Evolutionary conservation across 805 yeast species (phyloP).

Genomic region (Saturnispora serradocipensis): DNA sequence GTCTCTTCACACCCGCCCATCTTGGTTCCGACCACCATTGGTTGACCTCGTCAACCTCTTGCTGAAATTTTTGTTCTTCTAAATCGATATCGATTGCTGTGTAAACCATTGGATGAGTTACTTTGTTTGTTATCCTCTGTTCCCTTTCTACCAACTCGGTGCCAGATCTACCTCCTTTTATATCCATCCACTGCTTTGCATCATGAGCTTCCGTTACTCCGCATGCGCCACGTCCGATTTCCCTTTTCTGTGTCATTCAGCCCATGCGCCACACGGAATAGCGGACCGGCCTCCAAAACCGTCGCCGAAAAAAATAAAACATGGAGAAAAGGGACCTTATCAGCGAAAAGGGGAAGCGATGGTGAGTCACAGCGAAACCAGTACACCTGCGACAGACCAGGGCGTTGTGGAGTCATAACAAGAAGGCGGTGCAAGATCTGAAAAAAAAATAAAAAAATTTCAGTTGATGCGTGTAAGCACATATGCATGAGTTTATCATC

Average conservation of each 20-base stretch:
- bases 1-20: constrained; percentile 82
- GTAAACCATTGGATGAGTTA: constrained; percentile 33
- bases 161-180: constrained; percentile 1
- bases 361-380: neutral
- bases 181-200: neutral
- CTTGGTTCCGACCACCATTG: constrained; percentile 93
- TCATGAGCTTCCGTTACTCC: constrained; percentile 9
- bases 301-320: neutral
- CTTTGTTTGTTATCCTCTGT: neutral
- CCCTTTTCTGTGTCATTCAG: neutral
- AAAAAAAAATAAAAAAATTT: neutral
- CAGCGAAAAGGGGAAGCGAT: neutral
- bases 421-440: neutral
- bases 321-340: neutral
- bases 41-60: constrained; percentile 64
- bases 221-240: constrained; percentile 6
- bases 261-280: constrained; percentile 1
- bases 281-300: neutral
- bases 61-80: constrained; percentile 57
- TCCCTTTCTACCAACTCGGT: neutral
- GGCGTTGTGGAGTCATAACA: neutral
- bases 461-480: constrained; percentile 6
- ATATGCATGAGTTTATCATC: too few species aligned
- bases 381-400: neutral
- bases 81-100: constrained; percentile 47